Conservation (phyloP, 352 stramenopile species). For the Pythium aristosporum region DNA sequence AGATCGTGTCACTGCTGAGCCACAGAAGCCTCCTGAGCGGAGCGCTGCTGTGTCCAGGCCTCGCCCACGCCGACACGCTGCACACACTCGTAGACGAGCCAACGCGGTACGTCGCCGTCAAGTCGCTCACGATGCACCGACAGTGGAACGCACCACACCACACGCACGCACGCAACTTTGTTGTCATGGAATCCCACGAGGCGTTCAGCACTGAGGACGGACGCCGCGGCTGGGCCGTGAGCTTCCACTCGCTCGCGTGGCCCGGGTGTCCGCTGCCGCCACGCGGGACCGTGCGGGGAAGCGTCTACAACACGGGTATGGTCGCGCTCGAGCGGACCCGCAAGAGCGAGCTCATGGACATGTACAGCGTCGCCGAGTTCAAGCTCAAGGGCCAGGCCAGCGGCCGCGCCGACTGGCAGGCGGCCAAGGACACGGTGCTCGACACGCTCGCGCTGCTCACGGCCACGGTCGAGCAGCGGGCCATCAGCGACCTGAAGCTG, state of each 20-base stretch:
- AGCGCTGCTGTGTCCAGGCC: constrained; percentile 17
- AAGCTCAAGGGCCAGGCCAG: constrained; percentile 22
- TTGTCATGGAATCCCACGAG: constrained; percentile 22
- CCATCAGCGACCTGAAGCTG: constrained; percentile 9
- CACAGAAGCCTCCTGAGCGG: constrained; percentile 22
- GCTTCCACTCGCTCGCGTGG: constrained; percentile 27
- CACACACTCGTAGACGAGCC: constrained; percentile 12
- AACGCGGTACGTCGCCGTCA: constrained; percentile 19
- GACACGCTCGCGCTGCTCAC: constrained; percentile 15
- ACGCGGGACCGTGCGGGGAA: constrained; percentile 20
- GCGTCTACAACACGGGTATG: constrained; percentile 26
- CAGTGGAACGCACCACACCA: constrained; percentile 17
- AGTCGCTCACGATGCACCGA: constrained; percentile 19
- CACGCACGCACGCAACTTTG: constrained; percentile 8
- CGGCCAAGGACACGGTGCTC: constrained; percentile 10
- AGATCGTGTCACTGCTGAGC: constrained; percentile 19
- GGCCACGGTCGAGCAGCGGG: constrained; percentile 21
- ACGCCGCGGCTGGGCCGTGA: constrained; percentile 24
- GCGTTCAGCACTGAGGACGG: constrained; percentile 17
- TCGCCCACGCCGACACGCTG: constrained; percentile 20
- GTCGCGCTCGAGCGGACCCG: constrained; percentile 18
- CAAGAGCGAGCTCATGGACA: constrained; percentile 10
- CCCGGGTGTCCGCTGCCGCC: constrained; percentile 10
- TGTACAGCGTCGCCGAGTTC: constrained; percentile 22
- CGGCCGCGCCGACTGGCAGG: not conserved